Conservation (phyloP, 2,329 filamentous ascomycete species). For the Apiospora saccharicola region DNA sequence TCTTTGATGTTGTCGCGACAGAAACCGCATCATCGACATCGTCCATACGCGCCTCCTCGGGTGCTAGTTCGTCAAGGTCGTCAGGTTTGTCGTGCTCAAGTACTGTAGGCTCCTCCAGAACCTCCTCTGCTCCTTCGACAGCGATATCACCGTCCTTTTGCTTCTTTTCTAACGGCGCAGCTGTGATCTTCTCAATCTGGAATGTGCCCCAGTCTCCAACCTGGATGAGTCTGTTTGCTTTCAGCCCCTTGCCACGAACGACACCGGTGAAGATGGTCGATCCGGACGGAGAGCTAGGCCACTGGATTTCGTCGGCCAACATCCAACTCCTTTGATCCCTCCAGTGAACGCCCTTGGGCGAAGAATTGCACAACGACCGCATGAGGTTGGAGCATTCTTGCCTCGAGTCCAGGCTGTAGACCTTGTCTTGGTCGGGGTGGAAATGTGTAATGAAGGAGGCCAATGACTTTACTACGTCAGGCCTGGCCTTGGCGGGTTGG, state of each 20-base stretch:
- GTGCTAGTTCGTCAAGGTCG: slow-evolving; percentile 82
- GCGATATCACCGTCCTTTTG: slow-evolving; percentile 72
- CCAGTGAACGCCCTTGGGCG: slow-evolving; percentile 94
- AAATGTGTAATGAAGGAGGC: slow-evolving; percentile 95
- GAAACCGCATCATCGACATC: slow-evolving; percentile 55
- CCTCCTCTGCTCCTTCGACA: slow-evolving; percentile 66
- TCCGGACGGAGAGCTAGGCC: slow-evolving; percentile 67
- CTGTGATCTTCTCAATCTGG: slow-evolving; percentile 87
- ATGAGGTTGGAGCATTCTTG: slow-evolving; percentile 93
- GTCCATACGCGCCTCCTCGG: slow-evolving; percentile 81
- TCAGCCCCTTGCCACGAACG: slow-evolving; percentile 84
- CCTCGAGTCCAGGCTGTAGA: slow-evolving; percentile 85
- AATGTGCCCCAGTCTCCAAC: slow-evolving; percentile 94
- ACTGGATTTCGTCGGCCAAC: slow-evolving; percentile 83
- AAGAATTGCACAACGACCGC: slow-evolving; percentile 88
- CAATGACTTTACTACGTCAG: slow-evolving; percentile 80
- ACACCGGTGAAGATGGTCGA: slow-evolving; percentile 82
- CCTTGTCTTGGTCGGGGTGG: slow-evolving; percentile 89
- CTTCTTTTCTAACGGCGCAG: slow-evolving; percentile 71
- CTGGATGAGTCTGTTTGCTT: slow-evolving; percentile 88
- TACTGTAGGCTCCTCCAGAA: slow-evolving; percentile 75
- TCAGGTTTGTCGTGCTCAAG: slow-evolving; percentile 68
- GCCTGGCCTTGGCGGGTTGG: slow-evolving; percentile 79
- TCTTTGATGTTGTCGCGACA: slow-evolving; percentile 64
- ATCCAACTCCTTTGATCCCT: slow-evolving; percentile 96